These are phyloP conservation scores for Begonia masoniana DNA, from an alignment of 306 rosid species.

Conservation along the genomic window DNA sequence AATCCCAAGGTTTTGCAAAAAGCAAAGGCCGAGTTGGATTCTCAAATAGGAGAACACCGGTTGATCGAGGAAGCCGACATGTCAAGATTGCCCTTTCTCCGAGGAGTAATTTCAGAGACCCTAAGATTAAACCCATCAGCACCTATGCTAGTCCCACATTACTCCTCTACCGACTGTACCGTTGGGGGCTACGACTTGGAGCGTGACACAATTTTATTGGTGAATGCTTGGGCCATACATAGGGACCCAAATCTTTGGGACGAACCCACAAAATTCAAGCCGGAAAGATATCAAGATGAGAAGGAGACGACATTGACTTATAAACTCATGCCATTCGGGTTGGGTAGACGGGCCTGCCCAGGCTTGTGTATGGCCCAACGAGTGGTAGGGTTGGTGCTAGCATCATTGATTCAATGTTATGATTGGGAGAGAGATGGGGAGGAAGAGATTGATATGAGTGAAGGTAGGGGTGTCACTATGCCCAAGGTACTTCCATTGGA, in stretches of 20 bases:
- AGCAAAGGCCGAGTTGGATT: slow-evolving; percentile 10
- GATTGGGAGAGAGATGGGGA: slow-evolving; percentile 14
- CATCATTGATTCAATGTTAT: slow-evolving; percentile 13
- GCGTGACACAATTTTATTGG: slow-evolving; percentile 10
- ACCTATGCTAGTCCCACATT: slow-evolving; percentile 14
- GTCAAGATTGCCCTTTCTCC: slow-evolving; percentile 14
- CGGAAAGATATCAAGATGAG: slow-evolving; percentile 9
- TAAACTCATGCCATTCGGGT: slow-evolving; percentile 27
- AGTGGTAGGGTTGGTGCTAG: slow-evolving; percentile 10
- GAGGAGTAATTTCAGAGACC: slow-evolving; percentile 14
- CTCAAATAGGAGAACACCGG: slow-evolving; percentile 8
- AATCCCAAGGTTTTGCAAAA: slow-evolving; percentile 26
- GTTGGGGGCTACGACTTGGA: slow-evolving; percentile 6
- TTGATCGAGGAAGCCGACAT: slow-evolving; percentile 14
- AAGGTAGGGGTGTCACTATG: slow-evolving; percentile 10
- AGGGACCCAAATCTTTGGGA: slow-evolving; percentile 12
- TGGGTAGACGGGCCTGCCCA: slow-evolving; percentile 30
- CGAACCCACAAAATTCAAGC: slow-evolving; percentile 6
- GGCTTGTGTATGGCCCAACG: slow-evolving; percentile 18
- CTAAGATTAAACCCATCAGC: slow-evolving; percentile 10
- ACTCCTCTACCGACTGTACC: slow-evolving; percentile 8
- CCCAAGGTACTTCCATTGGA: slow-evolving; percentile 12
- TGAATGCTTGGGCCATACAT: slow-evolving; percentile 16
- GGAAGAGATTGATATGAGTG: slow-evolving; percentile 11
- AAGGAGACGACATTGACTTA: neutral